Base-by-base conservation (phyloP, 2,329 filamentous ascomycete species). In the Phialophora chinensis region DNA sequence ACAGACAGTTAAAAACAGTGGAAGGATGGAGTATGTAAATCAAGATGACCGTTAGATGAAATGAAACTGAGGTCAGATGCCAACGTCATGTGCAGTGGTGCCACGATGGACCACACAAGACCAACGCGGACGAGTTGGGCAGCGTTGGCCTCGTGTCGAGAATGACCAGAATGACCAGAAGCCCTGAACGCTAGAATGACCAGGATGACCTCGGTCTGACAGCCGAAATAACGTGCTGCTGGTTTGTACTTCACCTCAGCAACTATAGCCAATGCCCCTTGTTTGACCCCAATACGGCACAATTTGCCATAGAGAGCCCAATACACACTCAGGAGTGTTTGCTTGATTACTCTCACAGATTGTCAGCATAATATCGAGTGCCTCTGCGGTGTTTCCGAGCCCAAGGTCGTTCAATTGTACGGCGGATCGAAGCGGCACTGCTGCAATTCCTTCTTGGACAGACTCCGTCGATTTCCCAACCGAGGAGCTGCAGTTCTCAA, bases 71-170 rank as follows among this genome's bases (percentile, higher is more conserved):
- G 25, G 49, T 52, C 49, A 29, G 49, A 52, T 52, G 49, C 23
- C 49, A 52, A 52, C 49, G 49, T 52, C 49, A 52, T 29, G 49
- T 44, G 38, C 38, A n/a, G 38, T 44, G 38, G 38, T 44, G 38
- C 38, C 38, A 44, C 38, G 38, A 44, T n/a, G 38, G 3, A 44
- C 38, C 38, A 44, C 17, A 1, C 17, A n/a, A 42, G 38, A n/a
- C 17, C 17, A 44, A n/a, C 14, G 17, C 17, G 38, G 23, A 53
- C 14, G 23, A 53, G 49, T 53, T 53, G 38, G 38, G 38, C 38
- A 44, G 38, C 38, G 38, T 8, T 44, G 38, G 38, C 33, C 31
- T 35, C 33, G 33, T 35, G 33, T 35, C 12, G 33, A 35, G 33
- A 35, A 35, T 35, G 33, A 35, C 33, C 10, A 35, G 33, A 35